A percentile compares a stretch with the other conserved stretches of the same genome.
phyloP scores from a whole-genome alignment of 1,284 basidiomycete species.

The Cutaneotrichosporon sp. region DNA sequence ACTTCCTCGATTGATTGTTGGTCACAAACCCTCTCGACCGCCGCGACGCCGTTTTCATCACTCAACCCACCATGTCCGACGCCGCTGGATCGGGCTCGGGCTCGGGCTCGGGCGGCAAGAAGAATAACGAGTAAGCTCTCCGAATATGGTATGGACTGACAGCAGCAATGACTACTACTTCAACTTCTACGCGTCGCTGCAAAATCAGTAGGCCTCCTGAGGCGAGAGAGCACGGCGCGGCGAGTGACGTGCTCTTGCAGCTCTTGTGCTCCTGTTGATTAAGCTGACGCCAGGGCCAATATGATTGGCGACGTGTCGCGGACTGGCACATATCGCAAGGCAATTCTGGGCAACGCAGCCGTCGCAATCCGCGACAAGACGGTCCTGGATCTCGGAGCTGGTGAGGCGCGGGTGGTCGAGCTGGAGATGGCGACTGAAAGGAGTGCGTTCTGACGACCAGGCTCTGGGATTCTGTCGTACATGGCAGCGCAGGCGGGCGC shows the following conservation, averaged over 20 bases:
- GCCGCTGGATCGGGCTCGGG: no score
- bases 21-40: not conserved
- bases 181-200: conserved; percentile 40
- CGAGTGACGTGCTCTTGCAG: no score
- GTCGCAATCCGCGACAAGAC: conserved; percentile 43
- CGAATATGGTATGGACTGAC: not conserved
- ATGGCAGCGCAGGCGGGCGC: conserved; percentile 53
- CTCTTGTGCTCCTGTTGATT: no score
- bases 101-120: not conserved
- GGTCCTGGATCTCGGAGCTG: conserved; percentile 52
- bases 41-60: no score
- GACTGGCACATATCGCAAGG: conserved; percentile 48
- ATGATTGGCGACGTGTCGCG: conserved; percentile 49
- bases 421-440: not conserved
- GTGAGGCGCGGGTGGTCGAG: conserved; percentile 22
- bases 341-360: conserved; percentile 47
- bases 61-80: no score
- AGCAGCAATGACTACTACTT: conserved; percentile 42
- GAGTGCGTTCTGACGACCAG: conserved; percentile 31
- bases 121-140: conserved; percentile 2
- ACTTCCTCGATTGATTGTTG: no score
- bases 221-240: no score
- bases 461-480: conserved; percentile 53
- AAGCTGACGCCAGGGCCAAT: conserved; percentile 39
- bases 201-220: conserved; percentile 26